Evolutionary conservation across 1,284 basidiomycete genomes (phyloP).

Genomic region (Vanrija humicola): DNA sequence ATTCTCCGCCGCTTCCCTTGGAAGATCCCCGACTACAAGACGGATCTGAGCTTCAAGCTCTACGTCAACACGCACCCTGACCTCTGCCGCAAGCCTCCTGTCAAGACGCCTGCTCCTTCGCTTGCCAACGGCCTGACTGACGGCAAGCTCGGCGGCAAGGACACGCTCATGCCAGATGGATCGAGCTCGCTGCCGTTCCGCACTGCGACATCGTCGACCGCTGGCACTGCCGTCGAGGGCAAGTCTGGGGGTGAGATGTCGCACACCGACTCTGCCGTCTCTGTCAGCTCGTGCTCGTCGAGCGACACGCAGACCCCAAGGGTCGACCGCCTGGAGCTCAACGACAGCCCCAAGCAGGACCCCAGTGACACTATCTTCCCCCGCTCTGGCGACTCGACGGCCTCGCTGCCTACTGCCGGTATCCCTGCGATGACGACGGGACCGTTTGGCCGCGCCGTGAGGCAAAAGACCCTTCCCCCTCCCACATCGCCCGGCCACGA

Average conservation of each 20-base stretch:
- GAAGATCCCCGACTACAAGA: slow-evolving; percentile 95
- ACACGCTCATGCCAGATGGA: slow-evolving; percentile 34
- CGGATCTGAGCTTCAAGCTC: slow-evolving; percentile 82
- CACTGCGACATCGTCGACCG: slow-evolving; percentile 26
- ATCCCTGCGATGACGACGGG: slow-evolving; percentile 6
- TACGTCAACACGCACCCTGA: slow-evolving; percentile 92
- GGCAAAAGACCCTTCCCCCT: slow-evolving; percentile 20
- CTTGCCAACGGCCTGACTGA: slow-evolving; percentile 28
- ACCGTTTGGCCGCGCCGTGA: slow-evolving; percentile 10
- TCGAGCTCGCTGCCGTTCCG: slow-evolving; percentile 41
- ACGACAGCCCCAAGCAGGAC: slow-evolving; percentile 47
- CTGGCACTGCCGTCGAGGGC: slow-evolving; percentile 28
- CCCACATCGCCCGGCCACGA: background rate
- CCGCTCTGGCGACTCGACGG: slow-evolving; percentile 65
- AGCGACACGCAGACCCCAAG: slow-evolving; percentile 22
- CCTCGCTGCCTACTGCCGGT: slow-evolving; percentile 51
- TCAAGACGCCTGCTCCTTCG: slow-evolving; percentile 41
- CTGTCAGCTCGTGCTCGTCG: slow-evolving; percentile 13
- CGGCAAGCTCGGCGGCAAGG: slow-evolving; percentile 27
- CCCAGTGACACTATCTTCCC: slow-evolving; percentile 65
- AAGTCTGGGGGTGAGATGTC: background rate
- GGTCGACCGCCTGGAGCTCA: slow-evolving; percentile 23
- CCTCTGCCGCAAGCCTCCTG: slow-evolving; percentile 55
- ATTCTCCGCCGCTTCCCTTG: slow-evolving; percentile 96
- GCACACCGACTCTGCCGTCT: slow-evolving; percentile 8